Conservation (phyloP, 2,329 filamentous ascomycete genomes). For the Aspergillus floridensis region DNA sequence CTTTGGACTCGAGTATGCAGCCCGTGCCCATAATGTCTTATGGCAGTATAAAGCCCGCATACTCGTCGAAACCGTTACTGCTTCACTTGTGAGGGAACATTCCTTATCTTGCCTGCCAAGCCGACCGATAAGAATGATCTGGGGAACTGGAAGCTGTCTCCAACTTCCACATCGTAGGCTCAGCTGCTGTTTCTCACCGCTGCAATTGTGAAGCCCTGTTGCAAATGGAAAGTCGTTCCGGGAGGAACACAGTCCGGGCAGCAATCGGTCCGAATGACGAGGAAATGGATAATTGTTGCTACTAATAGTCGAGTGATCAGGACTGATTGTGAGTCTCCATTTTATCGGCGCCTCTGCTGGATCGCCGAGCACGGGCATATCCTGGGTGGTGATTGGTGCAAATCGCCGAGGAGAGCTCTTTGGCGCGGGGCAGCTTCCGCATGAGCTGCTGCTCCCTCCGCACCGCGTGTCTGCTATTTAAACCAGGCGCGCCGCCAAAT, state of each 20-base stretch:
- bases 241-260: background rate
- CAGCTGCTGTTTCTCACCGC: background rate
- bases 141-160: background rate
- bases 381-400: constrained; percentile 8
- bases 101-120: background rate
- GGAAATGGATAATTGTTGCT: background rate
- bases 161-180: too few relatives aligned
- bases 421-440: constrained; percentile 5
- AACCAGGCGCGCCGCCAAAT: background rate
- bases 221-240: background rate
- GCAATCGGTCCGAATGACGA: background rate
- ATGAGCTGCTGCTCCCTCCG: constrained; percentile 1
- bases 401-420: constrained; percentile 9
- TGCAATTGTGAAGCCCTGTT: background rate
- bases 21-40: too few relatives aligned
- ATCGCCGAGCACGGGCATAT: constrained; percentile 1
- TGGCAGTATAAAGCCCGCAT: background rate
- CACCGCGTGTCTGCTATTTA: constrained; percentile 5
- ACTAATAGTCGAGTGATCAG: background rate
- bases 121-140: background rate
- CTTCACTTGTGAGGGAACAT: background rate
- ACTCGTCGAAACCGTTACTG: background rate
- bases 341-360: background rate
- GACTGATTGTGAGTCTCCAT: background rate
- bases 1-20: too few relatives aligned